phyloP scores from a whole-genome alignment of 768 basidiomycete genomes.

The Myochromella boudieri region DNA sequence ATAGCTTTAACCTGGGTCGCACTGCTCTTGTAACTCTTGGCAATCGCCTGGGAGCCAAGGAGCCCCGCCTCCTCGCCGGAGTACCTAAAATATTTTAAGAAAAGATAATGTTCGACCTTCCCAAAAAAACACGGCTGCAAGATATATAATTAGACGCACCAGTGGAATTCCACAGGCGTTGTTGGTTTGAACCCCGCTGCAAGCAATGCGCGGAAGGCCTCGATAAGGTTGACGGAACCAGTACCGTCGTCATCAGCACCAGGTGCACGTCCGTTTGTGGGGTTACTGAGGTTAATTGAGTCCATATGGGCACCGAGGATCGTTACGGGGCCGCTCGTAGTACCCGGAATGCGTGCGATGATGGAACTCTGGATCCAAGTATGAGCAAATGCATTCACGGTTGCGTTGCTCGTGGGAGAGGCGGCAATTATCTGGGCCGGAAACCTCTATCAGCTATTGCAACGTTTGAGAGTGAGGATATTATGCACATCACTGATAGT shows the following conservation, averaged over 20 bases:
- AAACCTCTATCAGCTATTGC: background rate
- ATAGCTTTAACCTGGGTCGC: conserved; percentile 41
- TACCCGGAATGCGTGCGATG: conserved; percentile 21
- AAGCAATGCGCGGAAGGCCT: conserved; percentile 41
- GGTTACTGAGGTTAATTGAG: conserved; percentile 26
- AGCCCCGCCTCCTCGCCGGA: conserved; percentile 52
- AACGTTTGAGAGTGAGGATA: background rate
- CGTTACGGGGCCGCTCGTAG: conserved; percentile 19
- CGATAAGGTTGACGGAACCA: conserved; percentile 47
- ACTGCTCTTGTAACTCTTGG: conserved; percentile 42
- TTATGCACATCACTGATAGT: conserved; percentile 26
- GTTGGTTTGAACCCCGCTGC: conserved; percentile 38
- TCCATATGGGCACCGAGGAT: conserved; percentile 30
- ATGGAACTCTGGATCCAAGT: conserved; percentile 6
- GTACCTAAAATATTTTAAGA: conserved; percentile 8
- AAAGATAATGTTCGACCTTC: background rate
- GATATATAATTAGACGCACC: conserved; percentile 26
- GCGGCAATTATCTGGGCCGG: background rate
- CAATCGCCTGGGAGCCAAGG: conserved; percentile 46
- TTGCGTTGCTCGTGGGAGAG: background rate
- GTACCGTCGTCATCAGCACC: conserved; percentile 41
- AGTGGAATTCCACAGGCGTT: conserved; percentile 48
- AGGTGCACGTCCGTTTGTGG: conserved; percentile 28
- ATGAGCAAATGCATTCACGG: background rate
- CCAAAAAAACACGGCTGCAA: background rate